Conservation (phyloP, 2,329 filamentous ascomycete species). For the Cercospora sojina region DNA sequence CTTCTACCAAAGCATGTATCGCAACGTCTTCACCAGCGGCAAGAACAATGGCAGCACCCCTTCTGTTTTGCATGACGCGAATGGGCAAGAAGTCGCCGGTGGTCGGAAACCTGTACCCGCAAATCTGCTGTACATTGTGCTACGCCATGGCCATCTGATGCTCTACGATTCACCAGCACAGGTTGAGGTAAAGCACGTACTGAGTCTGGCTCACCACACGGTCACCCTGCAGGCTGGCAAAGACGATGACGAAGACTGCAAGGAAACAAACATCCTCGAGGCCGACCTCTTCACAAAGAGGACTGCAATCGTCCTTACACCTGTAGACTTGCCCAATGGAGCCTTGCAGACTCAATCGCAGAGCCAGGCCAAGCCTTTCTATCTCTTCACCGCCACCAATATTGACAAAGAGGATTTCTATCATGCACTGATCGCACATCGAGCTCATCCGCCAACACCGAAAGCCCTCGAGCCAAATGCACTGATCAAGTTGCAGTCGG, state of each 20-base stretch:
- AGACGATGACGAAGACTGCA: slow-evolving; percentile 37
- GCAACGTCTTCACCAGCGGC: slow-evolving; percentile 86
- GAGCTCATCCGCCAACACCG: slow-evolving; percentile 64
- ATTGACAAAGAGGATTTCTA: slow-evolving; percentile 99
- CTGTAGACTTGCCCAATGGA: slow-evolving; percentile 29
- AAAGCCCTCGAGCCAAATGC: slow-evolving; percentile 79
- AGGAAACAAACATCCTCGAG: slow-evolving; percentile 70
- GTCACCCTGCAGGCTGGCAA: slow-evolving; percentile 77
- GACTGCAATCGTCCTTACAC: slow-evolving; percentile 37
- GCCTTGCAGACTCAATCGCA: slow-evolving; percentile 23
- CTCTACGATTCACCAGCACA: slow-evolving; percentile 95
- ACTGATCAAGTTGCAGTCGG: slow-evolving; percentile 85
- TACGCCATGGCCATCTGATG: slow-evolving; percentile 90
- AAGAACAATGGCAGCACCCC: slow-evolving; percentile 42
- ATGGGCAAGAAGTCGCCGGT: slow-evolving; percentile 8
- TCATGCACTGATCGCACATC: slow-evolving; percentile 78
- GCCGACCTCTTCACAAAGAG: slow-evolving; percentile 95
- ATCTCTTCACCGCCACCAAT: slow-evolving; percentile 89
- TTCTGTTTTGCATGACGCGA: slow-evolving; percentile 28
- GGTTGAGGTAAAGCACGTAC: slow-evolving; percentile 92
- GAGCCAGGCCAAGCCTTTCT: slow-evolving; percentile 70
- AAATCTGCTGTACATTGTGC: slow-evolving; percentile 37
- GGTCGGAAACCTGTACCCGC: slow-evolving; percentile 27
- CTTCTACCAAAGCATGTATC: slow-evolving; percentile 97
- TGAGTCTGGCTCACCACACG: slow-evolving; percentile 84